Evolutionary conservation across 495 filamentous ascomycete genomes (phyloP), one percentile per base, ranked within the genome.

Genomic region (Saxophila tyrrhenica): DNA sequence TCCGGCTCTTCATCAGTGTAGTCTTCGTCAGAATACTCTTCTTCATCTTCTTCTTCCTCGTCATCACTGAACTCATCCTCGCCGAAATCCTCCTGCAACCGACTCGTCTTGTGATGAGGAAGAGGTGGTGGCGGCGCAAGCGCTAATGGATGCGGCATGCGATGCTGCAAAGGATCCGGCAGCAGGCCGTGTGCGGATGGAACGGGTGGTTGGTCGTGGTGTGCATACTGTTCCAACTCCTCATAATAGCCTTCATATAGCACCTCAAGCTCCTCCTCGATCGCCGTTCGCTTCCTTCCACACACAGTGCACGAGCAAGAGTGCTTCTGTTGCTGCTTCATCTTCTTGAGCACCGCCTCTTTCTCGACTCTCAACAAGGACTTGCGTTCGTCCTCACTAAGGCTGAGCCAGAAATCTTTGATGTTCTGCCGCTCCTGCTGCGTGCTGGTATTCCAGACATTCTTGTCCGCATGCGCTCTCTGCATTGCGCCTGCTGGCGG

Each of bases 261-360:
- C n/a, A 94, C 89, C 67, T 99, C 92, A 13, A 99, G 73, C 68
- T 99, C 94, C 69, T 99, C 92, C 69, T 99, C 92, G 62, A 99
- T 99, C 9, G 92, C 92, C 8, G 86, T 95, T 44, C 92, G 81
- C 70, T 97, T 99, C 58, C 92, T 80, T 48, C 92, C 92, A 72
- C 92, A 99, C 39, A 97, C 90, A 5, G 87, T 94, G 63, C 92
- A 99, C 64, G 89, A 95, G 71, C 92, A 99, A 2, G 92, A 97
- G 65, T 97, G 92, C 69, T 96, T 97, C 68, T 99, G 92, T 70
- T 99, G 92, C 68, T 99, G 94, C 72, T 99, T 98, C 92, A 99
- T 99, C 72, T 99, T 99, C 60, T 86, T 86, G 50, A 99, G 70
- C 1, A 99, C 92, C 5, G 94, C 92, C 70, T 97, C 89, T 66